Percentiles rank a stretch among this genome's conserved stretches.
Conservation (phyloP, 345 rosid genomes). For the Bruguiera parviflora region DNA sequence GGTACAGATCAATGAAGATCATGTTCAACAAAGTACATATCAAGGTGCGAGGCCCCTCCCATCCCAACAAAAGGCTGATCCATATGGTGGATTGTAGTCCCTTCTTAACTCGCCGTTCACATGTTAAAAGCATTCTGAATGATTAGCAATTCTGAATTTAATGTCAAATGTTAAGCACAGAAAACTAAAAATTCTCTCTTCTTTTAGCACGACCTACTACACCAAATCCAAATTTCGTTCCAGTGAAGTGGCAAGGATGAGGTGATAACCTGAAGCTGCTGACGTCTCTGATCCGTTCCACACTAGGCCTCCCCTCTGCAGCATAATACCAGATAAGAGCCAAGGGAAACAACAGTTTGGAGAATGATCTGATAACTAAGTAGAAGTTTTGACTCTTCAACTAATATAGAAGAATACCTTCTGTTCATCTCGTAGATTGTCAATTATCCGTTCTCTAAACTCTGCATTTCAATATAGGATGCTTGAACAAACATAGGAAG, state of each 20-base stretch:
- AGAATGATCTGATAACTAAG: background rate
- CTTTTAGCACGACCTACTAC: background rate
- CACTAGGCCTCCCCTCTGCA: constrained; percentile 46
- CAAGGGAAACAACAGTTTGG: constrained; percentile 11
- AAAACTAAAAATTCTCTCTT: background rate
- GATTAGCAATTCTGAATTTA: too few species aligned
- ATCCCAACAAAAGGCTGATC: too few species aligned
- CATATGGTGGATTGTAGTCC: too few species aligned
- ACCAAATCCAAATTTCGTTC: background rate
- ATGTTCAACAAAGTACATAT: too few species aligned
- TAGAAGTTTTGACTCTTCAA: background rate
- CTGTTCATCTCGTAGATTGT: constrained; percentile 54
- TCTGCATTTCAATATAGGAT: constrained; percentile 35
- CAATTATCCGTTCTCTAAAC: constrained; percentile 49
- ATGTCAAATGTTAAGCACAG: background rate
- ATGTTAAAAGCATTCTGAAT: too few species aligned
- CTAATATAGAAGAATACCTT: constrained; percentile 36
- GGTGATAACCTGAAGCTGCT: constrained; percentile 45
- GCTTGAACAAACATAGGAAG: constrained; percentile 3
- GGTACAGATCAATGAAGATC: too few species aligned
- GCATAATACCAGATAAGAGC: constrained; percentile 6
- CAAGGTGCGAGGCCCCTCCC: too few species aligned
- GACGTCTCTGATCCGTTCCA: constrained; percentile 60
- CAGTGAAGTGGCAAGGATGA: constrained; percentile 8
- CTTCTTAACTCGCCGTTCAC: too few species aligned